Percentiles rank a stretch among this genome's conserved stretches.
Conservation (phyloP, 176 grass and related monocot genomes). For the Triticum turgidum region DNA sequence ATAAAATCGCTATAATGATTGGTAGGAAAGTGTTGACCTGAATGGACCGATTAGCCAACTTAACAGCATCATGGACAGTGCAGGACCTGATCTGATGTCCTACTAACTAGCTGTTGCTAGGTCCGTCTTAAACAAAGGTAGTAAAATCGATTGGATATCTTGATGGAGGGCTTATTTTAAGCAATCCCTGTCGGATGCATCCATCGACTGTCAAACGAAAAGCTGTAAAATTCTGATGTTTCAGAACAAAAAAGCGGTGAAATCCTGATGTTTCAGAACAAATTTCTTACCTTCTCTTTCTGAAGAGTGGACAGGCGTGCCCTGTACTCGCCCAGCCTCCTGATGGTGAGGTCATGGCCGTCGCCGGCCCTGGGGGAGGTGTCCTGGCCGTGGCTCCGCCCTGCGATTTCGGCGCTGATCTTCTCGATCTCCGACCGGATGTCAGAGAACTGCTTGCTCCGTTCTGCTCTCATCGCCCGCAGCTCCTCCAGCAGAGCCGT, state of each 20-base stretch:
- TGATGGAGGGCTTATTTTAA: background rate
- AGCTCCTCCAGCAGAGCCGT: slow-evolving; percentile 52
- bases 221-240: background rate
- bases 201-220: background rate
- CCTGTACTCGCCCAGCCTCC: slow-evolving; percentile 45
- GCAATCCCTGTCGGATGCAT: background rate
- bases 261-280: background rate
- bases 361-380: slow-evolving; percentile 16
- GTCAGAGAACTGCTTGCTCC: slow-evolving; percentile 48
- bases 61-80: background rate
- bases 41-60: slow-evolving; percentile 32
- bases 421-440: slow-evolving; percentile 53
- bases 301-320: slow-evolving; percentile 41
- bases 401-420: slow-evolving; percentile 42
- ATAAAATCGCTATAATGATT: background rate
- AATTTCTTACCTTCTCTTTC: slow-evolving; percentile 56
- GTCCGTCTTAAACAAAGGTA: background rate
- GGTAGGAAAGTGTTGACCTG: background rate
- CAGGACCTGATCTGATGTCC: slow-evolving; percentile 3
- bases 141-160: background rate
- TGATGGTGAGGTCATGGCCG: slow-evolving; percentile 47
- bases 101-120: slow-evolving; percentile 16
- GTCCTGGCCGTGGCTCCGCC: slow-evolving; percentile 23
- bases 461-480: slow-evolving; percentile 40
- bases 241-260: background rate